Evolutionary conservation across 2,329 filamentous ascomycete genomes (phyloP).

Genomic region (Cladosporium halotolerans): DNA sequence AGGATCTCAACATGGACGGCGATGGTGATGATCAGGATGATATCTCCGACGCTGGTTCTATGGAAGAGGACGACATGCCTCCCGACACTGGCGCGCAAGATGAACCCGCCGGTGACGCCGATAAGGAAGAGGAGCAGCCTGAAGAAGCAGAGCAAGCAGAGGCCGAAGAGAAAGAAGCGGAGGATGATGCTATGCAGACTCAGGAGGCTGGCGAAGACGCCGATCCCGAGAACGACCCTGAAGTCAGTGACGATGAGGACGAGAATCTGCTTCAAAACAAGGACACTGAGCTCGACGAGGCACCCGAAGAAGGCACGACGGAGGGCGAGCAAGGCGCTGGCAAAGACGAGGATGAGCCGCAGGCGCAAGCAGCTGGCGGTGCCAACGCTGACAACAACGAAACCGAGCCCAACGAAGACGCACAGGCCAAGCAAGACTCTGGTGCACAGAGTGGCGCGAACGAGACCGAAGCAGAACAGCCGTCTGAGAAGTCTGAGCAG

Average conservation of each 20-base stretch:
- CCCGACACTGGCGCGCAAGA: slow-evolving; percentile 16
- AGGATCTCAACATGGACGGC: slow-evolving; percentile 78
- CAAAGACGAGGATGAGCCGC: slow-evolving; percentile 54
- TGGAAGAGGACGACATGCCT: slow-evolving; percentile 13
- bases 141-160: slow-evolving; percentile 29
- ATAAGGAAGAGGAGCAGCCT: slow-evolving; percentile 34
- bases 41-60: slow-evolving; percentile 13
- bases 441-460: slow-evolving; percentile 14
- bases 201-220: slow-evolving; percentile 38
- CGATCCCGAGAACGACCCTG: slow-evolving; percentile 25
- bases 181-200: slow-evolving; percentile 41
- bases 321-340: slow-evolving; percentile 40
- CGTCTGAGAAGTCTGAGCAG: slow-evolving; percentile 17
- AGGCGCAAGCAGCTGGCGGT: slow-evolving; percentile 10
- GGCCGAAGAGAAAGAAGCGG: slow-evolving; percentile 32
- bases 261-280: slow-evolving; percentile 18
- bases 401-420: slow-evolving; percentile 9
- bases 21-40: slow-evolving; percentile 50
- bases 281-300: slow-evolving; percentile 15
- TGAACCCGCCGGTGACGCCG: slow-evolving; percentile 25
- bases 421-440: slow-evolving; percentile 17
- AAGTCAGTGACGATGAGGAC: slow-evolving; percentile 12
- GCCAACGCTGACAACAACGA: slow-evolving; percentile 40
- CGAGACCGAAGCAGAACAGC: slow-evolving; percentile 17
- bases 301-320: slow-evolving; percentile 16